Conservation (phyloP, 257 asterid species). For the Nicotiana obtusifolia region DNA sequence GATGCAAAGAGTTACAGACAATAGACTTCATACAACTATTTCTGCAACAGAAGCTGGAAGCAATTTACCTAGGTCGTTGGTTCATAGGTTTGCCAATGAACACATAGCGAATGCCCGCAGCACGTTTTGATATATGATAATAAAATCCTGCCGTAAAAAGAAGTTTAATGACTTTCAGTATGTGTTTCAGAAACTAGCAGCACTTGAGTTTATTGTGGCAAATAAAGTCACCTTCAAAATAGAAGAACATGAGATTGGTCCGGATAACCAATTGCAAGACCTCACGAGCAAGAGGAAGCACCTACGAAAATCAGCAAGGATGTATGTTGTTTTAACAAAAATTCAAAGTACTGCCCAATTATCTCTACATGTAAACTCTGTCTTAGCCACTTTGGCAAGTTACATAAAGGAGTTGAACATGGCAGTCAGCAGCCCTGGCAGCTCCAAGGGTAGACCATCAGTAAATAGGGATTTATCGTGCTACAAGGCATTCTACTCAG, state of each 20-base stretch:
- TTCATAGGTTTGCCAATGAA: conserved; percentile 84
- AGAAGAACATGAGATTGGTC: conserved; percentile 92
- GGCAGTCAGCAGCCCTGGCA: neutral
- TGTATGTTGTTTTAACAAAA: neutral
- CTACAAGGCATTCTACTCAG: neutral
- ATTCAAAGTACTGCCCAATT: neutral
- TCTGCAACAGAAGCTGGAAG: conserved; percentile 1
- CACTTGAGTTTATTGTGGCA: neutral
- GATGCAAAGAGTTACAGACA: neutral
- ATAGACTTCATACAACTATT: conserved; percentile 4
- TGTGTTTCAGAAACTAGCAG: conserved; percentile 1
- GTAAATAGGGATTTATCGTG: neutral
- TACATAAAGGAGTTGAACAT: neutral
- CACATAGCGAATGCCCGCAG: conserved; percentile 84
- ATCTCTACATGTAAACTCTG: neutral
- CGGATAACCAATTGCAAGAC: conserved; percentile 73
- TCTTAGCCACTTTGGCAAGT: neutral
- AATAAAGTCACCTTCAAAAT: conserved; percentile 76
- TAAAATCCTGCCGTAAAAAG: conserved; percentile 59
- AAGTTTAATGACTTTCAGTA: neutral
- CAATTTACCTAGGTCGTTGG: conserved; percentile 80
- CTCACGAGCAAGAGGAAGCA: conserved; percentile 77
- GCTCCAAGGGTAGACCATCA: neutral
- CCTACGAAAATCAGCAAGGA: conserved; percentile 32
- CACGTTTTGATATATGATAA: conserved; percentile 88